Conservation (phyloP, 306 rosid species). For the Inga leiocalycina region DNA sequence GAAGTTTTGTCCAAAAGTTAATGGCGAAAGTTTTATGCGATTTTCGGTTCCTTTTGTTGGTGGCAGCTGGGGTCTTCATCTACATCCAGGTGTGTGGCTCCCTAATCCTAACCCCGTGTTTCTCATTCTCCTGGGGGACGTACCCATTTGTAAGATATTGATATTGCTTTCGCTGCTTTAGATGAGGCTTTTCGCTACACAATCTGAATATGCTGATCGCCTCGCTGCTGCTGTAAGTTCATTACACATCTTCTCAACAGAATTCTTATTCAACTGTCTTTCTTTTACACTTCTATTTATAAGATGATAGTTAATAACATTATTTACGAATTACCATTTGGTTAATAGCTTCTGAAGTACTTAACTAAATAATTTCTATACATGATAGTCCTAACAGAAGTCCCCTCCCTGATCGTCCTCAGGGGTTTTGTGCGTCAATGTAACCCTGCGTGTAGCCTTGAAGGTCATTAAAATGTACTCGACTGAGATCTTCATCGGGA, state of each 20-base stretch:
- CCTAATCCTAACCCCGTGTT: slow-evolving; percentile 20
- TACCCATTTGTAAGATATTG: neutral
- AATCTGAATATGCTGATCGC: slow-evolving; percentile 89
- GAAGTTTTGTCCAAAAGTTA: slow-evolving; percentile 3
- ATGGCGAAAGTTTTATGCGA: slow-evolving; percentile 77
- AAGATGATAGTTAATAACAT: neutral
- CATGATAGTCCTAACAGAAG: neutral
- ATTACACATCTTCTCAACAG: slow-evolving; percentile 6
- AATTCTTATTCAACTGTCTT: neutral
- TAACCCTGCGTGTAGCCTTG: neutral
- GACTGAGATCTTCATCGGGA: neutral
- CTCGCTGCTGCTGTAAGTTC: slow-evolving; percentile 82
- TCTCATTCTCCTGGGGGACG: neutral
- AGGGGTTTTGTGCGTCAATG: neutral
- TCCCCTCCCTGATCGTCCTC: neutral
- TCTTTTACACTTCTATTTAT: neutral
- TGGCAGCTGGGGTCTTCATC: slow-evolving; percentile 83
- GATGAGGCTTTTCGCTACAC: slow-evolving; percentile 87
- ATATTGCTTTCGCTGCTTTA: slow-evolving; percentile 30
- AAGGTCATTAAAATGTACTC: neutral
- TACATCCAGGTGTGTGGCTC: slow-evolving; percentile 72
- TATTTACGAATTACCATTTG: neutral
- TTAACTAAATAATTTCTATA: neutral
- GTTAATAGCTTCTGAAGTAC: neutral
- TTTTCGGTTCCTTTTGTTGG: slow-evolving; percentile 78